phyloP scores from a whole-genome alignment of 2,329 filamentous ascomycete species.

The Thielaviopsis ethacetica region DNA sequence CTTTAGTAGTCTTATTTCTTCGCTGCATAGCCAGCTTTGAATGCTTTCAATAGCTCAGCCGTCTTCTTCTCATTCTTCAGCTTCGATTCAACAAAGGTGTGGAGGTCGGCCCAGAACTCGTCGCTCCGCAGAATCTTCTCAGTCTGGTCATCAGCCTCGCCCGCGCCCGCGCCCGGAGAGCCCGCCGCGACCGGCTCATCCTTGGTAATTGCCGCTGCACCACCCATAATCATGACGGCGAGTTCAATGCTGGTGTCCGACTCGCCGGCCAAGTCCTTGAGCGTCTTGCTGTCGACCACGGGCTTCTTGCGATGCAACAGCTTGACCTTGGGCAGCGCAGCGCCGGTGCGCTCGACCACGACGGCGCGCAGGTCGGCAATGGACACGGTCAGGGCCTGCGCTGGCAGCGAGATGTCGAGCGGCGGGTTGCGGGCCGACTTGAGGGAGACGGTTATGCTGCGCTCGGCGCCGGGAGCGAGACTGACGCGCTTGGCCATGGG shows the following conservation, averaged over 20 bases:
- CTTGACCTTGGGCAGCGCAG: slow-evolving; percentile 66
- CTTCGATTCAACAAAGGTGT: slow-evolving; percentile 63
- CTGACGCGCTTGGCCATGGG: slow-evolving; percentile 33
- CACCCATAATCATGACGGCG: slow-evolving; percentile 75
- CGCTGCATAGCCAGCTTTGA: slow-evolving; percentile 54
- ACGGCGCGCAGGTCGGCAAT: slow-evolving; percentile 62
- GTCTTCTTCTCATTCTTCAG: slow-evolving; percentile 54
- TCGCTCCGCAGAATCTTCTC: slow-evolving; percentile 40
- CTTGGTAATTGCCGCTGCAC: slow-evolving; percentile 29
- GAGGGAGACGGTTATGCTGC: slow-evolving; percentile 41
- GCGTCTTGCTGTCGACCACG: slow-evolving; percentile 55
- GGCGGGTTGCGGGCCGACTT: slow-evolving; percentile 64
- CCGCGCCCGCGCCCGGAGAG: slow-evolving; percentile 27
- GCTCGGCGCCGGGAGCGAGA: slow-evolving; percentile 35
- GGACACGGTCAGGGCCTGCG: slow-evolving; percentile 50
- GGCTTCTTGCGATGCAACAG: slow-evolving; percentile 80
- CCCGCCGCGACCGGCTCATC: slow-evolving; percentile 19
- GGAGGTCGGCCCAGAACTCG: slow-evolving; percentile 76
- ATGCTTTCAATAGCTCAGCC: slow-evolving; percentile 46
- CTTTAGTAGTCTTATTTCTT: slow-evolving; percentile 17
- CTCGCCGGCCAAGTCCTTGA: slow-evolving; percentile 53
- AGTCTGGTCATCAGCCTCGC: slow-evolving; percentile 29
- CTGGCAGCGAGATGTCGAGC: slow-evolving; percentile 48
- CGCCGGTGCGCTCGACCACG: slow-evolving; percentile 45
- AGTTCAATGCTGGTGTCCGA: slow-evolving; percentile 47